phyloP scores from a whole-genome alignment of 139 green algal genomes.

The Closterium sp. region DNA sequence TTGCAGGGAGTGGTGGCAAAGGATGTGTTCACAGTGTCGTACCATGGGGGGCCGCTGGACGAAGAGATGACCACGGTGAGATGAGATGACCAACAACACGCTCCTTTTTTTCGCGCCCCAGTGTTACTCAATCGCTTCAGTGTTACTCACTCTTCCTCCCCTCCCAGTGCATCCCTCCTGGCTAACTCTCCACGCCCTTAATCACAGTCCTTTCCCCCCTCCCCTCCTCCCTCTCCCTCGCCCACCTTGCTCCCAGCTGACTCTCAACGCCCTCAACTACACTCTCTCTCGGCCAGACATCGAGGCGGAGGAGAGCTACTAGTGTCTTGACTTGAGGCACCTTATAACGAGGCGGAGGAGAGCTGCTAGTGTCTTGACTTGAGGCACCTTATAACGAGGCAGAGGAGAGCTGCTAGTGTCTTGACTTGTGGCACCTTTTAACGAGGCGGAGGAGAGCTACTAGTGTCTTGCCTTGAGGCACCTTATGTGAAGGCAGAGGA shows the following conservation, averaged over 20 bases:
- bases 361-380: no score
- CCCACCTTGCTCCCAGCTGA: not conserved
- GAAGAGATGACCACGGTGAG: not conserved
- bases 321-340: not conserved
- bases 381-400: no score
- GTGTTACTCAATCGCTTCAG: not conserved
- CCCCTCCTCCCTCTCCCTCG: no score
- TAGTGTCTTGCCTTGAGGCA: not conserved
- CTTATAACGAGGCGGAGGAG: no score
- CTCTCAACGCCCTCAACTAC: not conserved
- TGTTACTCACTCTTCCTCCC: not conserved
- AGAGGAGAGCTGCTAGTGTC: no score
- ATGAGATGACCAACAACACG: not conserved
- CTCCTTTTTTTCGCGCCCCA: not conserved
- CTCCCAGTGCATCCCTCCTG: no score
- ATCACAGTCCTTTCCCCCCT: no score
- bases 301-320: not conserved
- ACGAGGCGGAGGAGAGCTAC: not conserved
- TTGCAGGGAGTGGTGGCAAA: not conserved
- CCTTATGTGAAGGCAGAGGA: no score
- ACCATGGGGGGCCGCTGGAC: not conserved
- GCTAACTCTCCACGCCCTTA: no score
- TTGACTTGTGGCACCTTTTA: not conserved
- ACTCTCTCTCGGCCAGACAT: not conserved
- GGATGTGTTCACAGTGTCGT: not conserved